A percentile compares a stretch with the other conserved stretches of the same genome.
Conservation (phyloP, 2,329 filamentous ascomycete genomes). For the Trichothecium roseum region DNA sequence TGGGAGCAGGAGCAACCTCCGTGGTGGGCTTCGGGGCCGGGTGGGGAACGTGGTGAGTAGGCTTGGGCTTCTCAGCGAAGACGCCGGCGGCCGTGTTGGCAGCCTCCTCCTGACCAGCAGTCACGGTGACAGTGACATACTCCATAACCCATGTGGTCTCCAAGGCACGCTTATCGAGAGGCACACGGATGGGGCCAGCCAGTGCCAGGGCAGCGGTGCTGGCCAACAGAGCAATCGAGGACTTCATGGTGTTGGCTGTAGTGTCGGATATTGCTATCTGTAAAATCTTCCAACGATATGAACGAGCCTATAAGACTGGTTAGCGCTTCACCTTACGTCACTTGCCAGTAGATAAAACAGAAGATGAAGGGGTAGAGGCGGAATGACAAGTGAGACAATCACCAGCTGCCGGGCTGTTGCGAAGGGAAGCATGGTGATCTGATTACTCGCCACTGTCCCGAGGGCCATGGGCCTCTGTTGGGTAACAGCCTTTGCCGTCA, state of each 20-base stretch:
- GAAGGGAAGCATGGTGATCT: no score
- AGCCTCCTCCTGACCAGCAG: slow-evolving; percentile 15
- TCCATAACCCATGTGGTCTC: slow-evolving; percentile 30
- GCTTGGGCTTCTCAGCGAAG: slow-evolving; percentile 12
- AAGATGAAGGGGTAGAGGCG: slow-evolving; percentile 2
- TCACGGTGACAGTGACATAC: slow-evolving; percentile 33
- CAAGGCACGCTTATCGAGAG: slow-evolving; percentile 27
- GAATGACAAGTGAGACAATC: not conserved
- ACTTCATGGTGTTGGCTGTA: slow-evolving; percentile 33
- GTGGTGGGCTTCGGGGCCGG: slow-evolving; percentile 6
- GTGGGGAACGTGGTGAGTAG: slow-evolving; percentile 5
- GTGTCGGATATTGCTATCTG: no score
- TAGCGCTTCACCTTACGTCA: no score
- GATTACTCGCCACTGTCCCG: no score
- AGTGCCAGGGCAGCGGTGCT: slow-evolving; percentile 34
- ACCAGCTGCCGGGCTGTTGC: no score
- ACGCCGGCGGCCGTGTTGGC: slow-evolving; percentile 11
- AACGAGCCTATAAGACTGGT: no score
- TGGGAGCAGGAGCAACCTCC: slow-evolving; percentile 2
- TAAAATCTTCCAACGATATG: no score
- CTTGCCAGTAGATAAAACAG: not conserved
- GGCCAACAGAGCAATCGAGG: slow-evolving; percentile 32
- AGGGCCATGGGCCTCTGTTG: no score
- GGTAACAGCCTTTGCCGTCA: no score
- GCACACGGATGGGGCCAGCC: slow-evolving; percentile 24